Conservation (phyloP, 768 basidiomycete species). For the Trametes coccinea region DNA sequence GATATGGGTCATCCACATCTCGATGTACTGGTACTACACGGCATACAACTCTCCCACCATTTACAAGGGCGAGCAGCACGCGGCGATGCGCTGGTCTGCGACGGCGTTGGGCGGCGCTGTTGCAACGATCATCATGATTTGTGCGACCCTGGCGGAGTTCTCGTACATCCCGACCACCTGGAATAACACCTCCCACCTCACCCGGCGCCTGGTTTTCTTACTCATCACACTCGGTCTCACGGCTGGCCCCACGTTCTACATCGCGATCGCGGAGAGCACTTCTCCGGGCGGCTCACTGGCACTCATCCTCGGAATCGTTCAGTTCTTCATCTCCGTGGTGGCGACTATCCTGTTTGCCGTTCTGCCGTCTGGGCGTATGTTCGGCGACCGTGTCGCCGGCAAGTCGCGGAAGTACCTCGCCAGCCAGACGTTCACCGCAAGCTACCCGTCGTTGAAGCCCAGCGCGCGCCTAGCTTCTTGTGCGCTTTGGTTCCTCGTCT, state of each 20-base stretch:
- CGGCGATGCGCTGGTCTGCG: slow-evolving; percentile 90
- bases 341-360: slow-evolving; percentile 86
- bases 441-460: slow-evolving; percentile 72
- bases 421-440: slow-evolving; percentile 97
- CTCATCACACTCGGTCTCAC: slow-evolving; percentile 89
- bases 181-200: slow-evolving; percentile 97
- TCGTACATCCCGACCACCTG: slow-evolving; percentile 98
- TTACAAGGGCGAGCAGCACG: slow-evolving; percentile 63
- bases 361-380: slow-evolving; percentile 97
- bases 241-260: slow-evolving; percentile 91
- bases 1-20: slow-evolving; percentile 97
- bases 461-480: slow-evolving; percentile 77
- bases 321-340: slow-evolving; percentile 90
- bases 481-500: slow-evolving; percentile 87
- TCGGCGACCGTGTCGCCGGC: slow-evolving; percentile 94
- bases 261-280: slow-evolving; percentile 78
- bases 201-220: slow-evolving; percentile 87
- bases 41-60: slow-evolving; percentile 89
- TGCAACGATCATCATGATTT: slow-evolving; percentile 95
- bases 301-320: slow-evolving; percentile 92
- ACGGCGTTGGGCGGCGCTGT: slow-evolving; percentile 94
- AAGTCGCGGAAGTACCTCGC: slow-evolving; percentile 97
- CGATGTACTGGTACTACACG: slow-evolving; percentile 96
- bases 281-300: slow-evolving; percentile 66
- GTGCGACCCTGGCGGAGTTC: slow-evolving; percentile 92